These are phyloP conservation scores for Hypsizygus ulmarius DNA, from an alignment of 1,284 basidiomycete genomes.

Conservation along the genomic window DNA sequence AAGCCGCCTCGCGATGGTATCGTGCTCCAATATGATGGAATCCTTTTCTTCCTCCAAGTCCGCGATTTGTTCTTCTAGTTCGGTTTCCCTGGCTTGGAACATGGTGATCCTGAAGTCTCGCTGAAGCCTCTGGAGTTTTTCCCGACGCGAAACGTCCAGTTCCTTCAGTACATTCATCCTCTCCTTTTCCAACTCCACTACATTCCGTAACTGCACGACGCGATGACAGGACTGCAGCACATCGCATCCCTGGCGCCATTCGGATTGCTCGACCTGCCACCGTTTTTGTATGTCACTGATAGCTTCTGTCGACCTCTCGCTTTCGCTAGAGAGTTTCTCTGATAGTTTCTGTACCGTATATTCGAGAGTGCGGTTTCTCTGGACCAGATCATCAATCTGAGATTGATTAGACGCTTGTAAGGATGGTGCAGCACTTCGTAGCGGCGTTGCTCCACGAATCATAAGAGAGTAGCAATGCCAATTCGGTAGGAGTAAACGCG, in stretches of 20 bases:
- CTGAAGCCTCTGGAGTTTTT: slow-evolving; percentile 54
- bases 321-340: slow-evolving; percentile 44
- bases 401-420: slow-evolving; percentile 56
- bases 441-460: slow-evolving; percentile 29
- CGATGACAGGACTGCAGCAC: slow-evolving; percentile 59
- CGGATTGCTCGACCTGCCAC: slow-evolving; percentile 49
- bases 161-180: slow-evolving; percentile 46
- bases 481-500: too few relatives aligned
- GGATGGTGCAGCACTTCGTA: slow-evolving; percentile 30
- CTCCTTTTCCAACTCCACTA: slow-evolving; percentile 51
- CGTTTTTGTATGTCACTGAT: slow-evolving; percentile 43
- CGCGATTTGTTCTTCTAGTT: slow-evolving; percentile 51
- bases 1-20: slow-evolving; percentile 31
- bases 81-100: slow-evolving; percentile 60
- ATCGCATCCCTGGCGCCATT: slow-evolving; percentile 62
- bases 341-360: slow-evolving; percentile 52
- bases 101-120: slow-evolving; percentile 62
- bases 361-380: slow-evolving; percentile 60
- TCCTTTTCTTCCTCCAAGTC: slow-evolving; percentile 43
- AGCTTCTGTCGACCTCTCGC: slow-evolving; percentile 41
- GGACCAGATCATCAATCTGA: slow-evolving; percentile 67
- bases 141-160: slow-evolving; percentile 48
- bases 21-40: slow-evolving; percentile 28
- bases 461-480: slow-evolving; percentile 13
- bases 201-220: slow-evolving; percentile 57